A percentile compares a stretch with the other conserved stretches of the same genome.
phyloP scores from a whole-genome alignment of 2,329 filamentous ascomycete genomes.

The Venturiaceae sp. region DNA sequence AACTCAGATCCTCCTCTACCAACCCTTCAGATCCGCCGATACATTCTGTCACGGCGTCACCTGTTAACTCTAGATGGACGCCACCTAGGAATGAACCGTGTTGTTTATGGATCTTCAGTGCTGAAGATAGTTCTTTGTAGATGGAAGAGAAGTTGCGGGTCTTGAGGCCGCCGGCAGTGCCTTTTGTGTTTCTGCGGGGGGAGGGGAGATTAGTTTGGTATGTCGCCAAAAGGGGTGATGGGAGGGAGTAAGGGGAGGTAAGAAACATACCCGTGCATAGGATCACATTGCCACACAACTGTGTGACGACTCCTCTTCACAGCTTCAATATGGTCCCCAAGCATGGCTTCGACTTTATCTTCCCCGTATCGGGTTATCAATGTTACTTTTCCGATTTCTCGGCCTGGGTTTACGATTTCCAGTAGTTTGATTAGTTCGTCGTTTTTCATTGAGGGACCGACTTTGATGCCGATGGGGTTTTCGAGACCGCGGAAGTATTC shows the following conservation, averaged over 20 bases:
- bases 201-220: neutral
- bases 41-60: conserved; percentile 94
- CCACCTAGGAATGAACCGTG: conserved; percentile 82
- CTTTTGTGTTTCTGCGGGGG: conserved; percentile 43
- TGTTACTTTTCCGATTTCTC: conserved; percentile 86
- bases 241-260: neutral
- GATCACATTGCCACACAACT: conserved; percentile 97
- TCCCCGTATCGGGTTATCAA: conserved; percentile 94
- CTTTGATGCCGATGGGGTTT: conserved; percentile 94
- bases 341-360: conserved; percentile 60
- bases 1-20: conserved; percentile 75
- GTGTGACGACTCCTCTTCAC: conserved; percentile 68
- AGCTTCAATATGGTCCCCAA: conserved; percentile 79
- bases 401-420: conserved; percentile 71
- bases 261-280: conserved; percentile 69
- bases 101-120: conserved; percentile 74
- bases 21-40: conserved; percentile 81
- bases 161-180: conserved; percentile 71
- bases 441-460: conserved; percentile 74
- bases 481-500: conserved; percentile 96
- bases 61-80: conserved; percentile 89
- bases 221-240: neutral
- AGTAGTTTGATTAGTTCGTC: conserved; percentile 71
- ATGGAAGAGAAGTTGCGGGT: conserved; percentile 88
- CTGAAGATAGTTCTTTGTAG: conserved; percentile 74